Conservation (phyloP, 1,139 yeast species). For the Meyerozyma guilliermondii region DNA sequence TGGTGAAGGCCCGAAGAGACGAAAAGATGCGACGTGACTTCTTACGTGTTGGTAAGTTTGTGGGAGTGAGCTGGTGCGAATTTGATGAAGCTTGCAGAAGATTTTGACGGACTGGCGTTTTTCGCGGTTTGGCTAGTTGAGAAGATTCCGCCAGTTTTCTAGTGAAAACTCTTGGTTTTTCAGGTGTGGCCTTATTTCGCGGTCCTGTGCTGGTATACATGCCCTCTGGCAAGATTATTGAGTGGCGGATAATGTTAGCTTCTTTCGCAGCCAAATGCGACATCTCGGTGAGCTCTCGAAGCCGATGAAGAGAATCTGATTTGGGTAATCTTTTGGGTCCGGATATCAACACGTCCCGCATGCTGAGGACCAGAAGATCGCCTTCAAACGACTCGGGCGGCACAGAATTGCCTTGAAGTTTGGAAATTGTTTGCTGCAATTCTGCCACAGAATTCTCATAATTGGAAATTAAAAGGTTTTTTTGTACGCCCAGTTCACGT, state of each 20-base stretch:
- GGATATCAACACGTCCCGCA: slow-evolving; percentile 25
- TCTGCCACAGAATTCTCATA: slow-evolving; percentile 28
- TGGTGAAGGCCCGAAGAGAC: neutral
- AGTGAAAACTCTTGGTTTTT: too few species aligned
- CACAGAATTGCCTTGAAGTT: slow-evolving; percentile 6
- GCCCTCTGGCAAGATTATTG: neutral
- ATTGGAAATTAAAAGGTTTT: slow-evolving; percentile 9
- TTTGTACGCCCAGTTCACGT: slow-evolving; percentile 9
- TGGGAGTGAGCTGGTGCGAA: too few species aligned
- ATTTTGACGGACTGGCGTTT: too few species aligned
- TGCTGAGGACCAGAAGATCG: slow-evolving; percentile 26
- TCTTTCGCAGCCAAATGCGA: slow-evolving; percentile 5
- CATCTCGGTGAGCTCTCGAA: slow-evolving; percentile 8
- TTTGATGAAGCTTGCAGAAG: neutral
- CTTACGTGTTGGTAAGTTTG: neutral
- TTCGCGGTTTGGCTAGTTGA: too few species aligned
- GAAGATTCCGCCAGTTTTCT: too few species aligned
- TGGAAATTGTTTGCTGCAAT: slow-evolving; percentile 12
- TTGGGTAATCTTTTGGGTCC: slow-evolving; percentile 19
- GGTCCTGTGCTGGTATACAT: too few species aligned
- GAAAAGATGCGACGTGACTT: neutral
- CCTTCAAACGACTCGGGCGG: slow-evolving; percentile 9
- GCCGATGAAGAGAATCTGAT: slow-evolving; percentile 8
- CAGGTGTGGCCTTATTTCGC: too few species aligned
- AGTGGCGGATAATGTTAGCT: neutral